Percentiles rank a stretch among this genome's conserved stretches.
Conservation (phyloP, 2,329 filamentous ascomycete genomes). For the Alternaria consortialis region DNA sequence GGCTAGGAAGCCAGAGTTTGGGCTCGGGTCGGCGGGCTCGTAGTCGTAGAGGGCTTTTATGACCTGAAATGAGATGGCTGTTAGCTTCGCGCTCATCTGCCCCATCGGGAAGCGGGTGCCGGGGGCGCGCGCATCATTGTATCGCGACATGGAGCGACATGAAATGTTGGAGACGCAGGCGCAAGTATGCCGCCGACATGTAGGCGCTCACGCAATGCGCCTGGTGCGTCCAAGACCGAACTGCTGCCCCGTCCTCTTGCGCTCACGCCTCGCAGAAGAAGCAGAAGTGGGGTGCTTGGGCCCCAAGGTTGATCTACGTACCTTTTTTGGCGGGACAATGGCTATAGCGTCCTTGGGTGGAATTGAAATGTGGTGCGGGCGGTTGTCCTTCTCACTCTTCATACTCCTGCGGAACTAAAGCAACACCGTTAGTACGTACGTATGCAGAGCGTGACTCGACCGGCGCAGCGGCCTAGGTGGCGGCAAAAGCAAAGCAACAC, state of each 20-base stretch:
- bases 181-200: not conserved
- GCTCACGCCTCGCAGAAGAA: not conserved
- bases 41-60: conserved; percentile 98
- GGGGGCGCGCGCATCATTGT: conserved; percentile 14
- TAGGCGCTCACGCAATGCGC: conserved; percentile 6
- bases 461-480: conserved; percentile 14
- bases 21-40: conserved; percentile 73
- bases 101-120: conserved; percentile 25
- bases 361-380: conserved; percentile 77
- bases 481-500: conserved; percentile 11
- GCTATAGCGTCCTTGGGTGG: conserved; percentile 86
- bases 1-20: conserved; percentile 73
- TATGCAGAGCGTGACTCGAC: conserved; percentile 31
- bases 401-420: conserved; percentile 78
- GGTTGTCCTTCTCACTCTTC: conserved; percentile 84
- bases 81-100: conserved; percentile 38
- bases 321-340: conserved; percentile 93
- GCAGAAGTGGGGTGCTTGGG: conserved; percentile 1
- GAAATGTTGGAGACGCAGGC: not conserved
- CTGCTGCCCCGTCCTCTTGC: not conserved
- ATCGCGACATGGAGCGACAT: conserved; percentile 6
- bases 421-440: conserved; percentile 36
- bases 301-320: conserved; percentile 50
- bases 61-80: conserved; percentile 67
- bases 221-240: not conserved